These are phyloP conservation scores for Nakaseomyces sp. DNA, from an alignment of 1,139 yeast genomes.

Conservation along the genomic window DNA sequence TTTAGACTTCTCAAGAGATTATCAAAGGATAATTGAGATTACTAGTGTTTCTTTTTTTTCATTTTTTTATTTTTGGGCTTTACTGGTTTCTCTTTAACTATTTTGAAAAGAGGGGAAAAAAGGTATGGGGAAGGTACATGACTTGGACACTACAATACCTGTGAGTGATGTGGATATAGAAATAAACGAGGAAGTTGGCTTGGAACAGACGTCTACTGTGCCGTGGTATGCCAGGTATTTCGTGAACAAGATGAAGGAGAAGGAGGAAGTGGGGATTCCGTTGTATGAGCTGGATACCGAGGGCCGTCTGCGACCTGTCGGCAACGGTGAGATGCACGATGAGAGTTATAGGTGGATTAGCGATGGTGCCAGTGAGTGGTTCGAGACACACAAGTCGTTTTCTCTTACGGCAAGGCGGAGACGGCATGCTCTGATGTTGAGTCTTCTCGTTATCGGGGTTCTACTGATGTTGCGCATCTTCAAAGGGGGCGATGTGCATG, in stretches of 20 bases:
- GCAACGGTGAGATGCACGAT: constrained; percentile 13
- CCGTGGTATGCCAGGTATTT: constrained; percentile 32
- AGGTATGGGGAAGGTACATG: background rate
- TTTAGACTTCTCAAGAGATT: no score
- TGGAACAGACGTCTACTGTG: constrained; percentile 6
- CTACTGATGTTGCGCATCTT: background rate
- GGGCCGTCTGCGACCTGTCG: constrained; percentile 13
- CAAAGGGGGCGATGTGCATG: background rate
- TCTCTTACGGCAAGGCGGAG: background rate
- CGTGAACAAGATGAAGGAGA: constrained; percentile 15
- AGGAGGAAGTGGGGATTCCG: constrained; percentile 25
- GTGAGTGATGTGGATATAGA: background rate
- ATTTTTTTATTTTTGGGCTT: no score
- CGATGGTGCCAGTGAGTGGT: background rate
- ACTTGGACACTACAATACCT: background rate
- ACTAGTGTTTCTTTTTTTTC: no score
- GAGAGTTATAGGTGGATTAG: constrained; percentile 14
- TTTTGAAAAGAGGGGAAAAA: no score
- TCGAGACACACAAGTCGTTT: background rate
- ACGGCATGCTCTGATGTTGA: background rate
- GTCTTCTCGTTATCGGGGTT: background rate
- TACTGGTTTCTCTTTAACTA: no score
- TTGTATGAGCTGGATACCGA: constrained; percentile 19
- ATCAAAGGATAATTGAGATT: no score
- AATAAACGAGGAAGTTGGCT: background rate